Evolutionary conservation across 495 filamentous ascomycete species (phyloP), one percentile per base, ranked within the genome.

Genomic region (Lasiosphaeris hirsuta): DNA sequence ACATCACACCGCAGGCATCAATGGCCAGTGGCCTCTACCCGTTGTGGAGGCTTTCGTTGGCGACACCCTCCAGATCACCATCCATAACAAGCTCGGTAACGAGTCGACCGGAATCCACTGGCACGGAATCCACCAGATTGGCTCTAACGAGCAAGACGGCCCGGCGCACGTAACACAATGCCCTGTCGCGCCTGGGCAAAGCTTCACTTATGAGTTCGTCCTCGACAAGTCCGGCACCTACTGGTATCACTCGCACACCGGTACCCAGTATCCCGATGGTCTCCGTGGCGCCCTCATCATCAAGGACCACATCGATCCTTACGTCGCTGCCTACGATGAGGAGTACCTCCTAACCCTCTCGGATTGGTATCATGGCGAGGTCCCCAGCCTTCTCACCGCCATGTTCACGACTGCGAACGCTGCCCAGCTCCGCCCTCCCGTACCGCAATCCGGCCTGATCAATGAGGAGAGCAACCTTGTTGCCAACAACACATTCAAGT

Each of bases 181-280:
- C 60, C 76, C 76, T 10, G 63, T 74, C n/a, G 59, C 70, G 13
- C 75, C 78, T n/a, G 78, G 76, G n/a, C 61, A 72, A 1, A 63
- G 57, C 14, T 54, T 69, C 33, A 84, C 78, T 0, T 86, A 87
- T 61, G 75, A 35, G 18, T 54, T 43, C 14, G n/a, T 4, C 15
- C 38, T 44, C 13, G 40, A 42, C 51, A 18, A 54, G 10, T 34
- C 40, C 15, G 51, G 51, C 14, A 89, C 87, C 0, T 92, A 90
- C 70, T 92, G 90, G 90, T 92, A 92, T 63, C 89, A 92, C 67
- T 89, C 85, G 10, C 89, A 92, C 63, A 77, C 78, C 14, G 72
- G 74, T 42, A 80, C 75, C 6, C 87, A 89, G 65, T 91, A 90
- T 51, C 86, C 89, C 1, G 90, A 94, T 67, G 90, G 90, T 33